Evolutionary conservation across 768 basidiomycete genomes (phyloP), one percentile per base, ranked within the genome.

Genomic region (Pholiota molesta): DNA sequence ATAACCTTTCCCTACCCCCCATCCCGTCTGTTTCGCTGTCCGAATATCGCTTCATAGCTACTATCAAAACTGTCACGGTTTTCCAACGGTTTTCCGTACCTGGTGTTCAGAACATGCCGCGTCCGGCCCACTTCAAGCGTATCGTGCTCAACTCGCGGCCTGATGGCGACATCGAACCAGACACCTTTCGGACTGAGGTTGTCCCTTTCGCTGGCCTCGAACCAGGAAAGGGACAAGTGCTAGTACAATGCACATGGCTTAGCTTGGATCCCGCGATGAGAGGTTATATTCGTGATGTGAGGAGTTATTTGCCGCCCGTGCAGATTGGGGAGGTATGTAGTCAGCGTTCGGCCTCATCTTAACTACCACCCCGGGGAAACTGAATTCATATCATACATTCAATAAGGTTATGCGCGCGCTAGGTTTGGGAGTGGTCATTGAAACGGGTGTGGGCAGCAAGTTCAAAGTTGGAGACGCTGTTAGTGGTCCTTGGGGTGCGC

Each of bases 231-330:
- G 73, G 76, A 23, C 80, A 90, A 63, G 86, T 87, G 8, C 78
- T 96, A 51, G 86, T 98, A n/a, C 83, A 86, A 71, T 86, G 91
- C 61, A 86, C 88, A 52, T 95, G 89, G 80, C 70, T 94, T 33
- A 88, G 87, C 35, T 72, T 97, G 65, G 95, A 97, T 69, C 94
- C 95, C 19, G 92, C 94, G 0, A 94, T 95, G 92, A 83, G 94
- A 9, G 86, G 85, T 13, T 97, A 91, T 83, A 70, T 99, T 55
- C 85, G 83, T 63, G 90, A 93, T 71, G 71, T 70, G 16, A 81
- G 94, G 51, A 88, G 86, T 66, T 94, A 94, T 70, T 53, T 91
- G 16, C 84, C 84, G 14, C 91, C 91, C 9, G 86, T 88, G 5
- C 69, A 88, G 68, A 89, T 95, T 65, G 89, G 88, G 37, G 89